Evolutionary conservation across 495 filamentous ascomycete species (phyloP), one percentile per base, ranked within the genome.

Genomic region (Podospora didyma): DNA sequence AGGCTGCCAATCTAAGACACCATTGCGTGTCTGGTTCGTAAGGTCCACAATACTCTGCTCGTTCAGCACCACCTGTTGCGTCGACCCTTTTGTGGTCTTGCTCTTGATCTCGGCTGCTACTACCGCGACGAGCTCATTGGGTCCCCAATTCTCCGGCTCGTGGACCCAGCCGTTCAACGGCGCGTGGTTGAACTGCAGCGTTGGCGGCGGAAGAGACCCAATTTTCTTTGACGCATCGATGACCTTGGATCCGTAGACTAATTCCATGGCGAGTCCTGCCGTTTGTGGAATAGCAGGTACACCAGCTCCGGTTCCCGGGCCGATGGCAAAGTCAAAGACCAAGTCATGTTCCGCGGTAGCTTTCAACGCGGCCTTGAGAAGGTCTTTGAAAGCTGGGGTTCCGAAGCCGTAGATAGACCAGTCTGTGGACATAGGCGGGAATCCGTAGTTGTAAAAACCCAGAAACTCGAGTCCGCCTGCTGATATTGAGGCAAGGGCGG

Each of bases 401-500:
- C 78, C 79, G 62, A 77, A 81, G 3, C 73, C 77, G 69, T 79
- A 75, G 10, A 53, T 69, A 19, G 62, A 59, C 79, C 79, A 83
- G 57, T 81, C 65, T 49, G 62, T 64, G 19, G 55, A 53, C 9
- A 55, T 11, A n/a, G 57, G 61, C 37, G 49, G 28, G 28, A 56
- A 54, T 12, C 68, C 66, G n/a, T 71, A 64, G 26, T 69, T 61
- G 58, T 69, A 69, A 56, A 66, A 71, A 12, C 53, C 52, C 2
- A 71, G 58, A 31, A 71, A 58, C 46, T 71, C 64, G 12, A 71
- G 46, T 2, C 68, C 68, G 41, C 66, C 68, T 14, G 35, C 60
- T 0, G 59, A 61, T n/a, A 58, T 60, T 7, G 31, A 35, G 3
- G 55, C 47, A 7, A 61, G 16, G 28, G 51, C 58, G 1, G 47